A percentile compares a stretch with the other conserved stretches of the same genome.
These are phyloP conservation scores for Penicillium sp. DNA, from an alignment of 2,329 filamentous ascomycete species.

Conservation along the genomic window DNA sequence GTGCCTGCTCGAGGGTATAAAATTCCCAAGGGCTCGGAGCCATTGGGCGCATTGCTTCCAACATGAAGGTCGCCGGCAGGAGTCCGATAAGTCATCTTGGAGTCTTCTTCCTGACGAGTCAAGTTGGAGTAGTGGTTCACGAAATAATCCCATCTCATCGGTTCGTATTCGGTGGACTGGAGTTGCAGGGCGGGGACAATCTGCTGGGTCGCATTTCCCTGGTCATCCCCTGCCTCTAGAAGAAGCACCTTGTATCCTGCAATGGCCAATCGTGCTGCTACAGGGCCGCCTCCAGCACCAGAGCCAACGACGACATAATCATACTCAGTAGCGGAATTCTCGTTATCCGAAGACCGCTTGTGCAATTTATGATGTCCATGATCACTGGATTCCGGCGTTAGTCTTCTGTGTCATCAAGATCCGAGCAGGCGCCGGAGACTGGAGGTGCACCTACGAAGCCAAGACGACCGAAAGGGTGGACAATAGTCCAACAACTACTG, in stretches of 20 bases:
- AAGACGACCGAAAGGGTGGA: constrained; percentile 11
- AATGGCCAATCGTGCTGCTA: constrained; percentile 52
- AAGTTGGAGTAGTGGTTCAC: constrained; percentile 54
- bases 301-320: constrained; percentile 57
- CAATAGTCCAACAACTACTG: constrained; percentile 8
- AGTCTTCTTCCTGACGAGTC: constrained; percentile 46
- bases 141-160: constrained; percentile 55
- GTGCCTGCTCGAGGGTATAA: constrained; percentile 51
- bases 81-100: constrained; percentile 51
- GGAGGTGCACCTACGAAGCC: constrained; percentile 9
- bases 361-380: constrained; percentile 8
- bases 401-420: neutral
- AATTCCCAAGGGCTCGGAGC: constrained; percentile 45
- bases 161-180: constrained; percentile 48
- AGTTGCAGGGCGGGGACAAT: constrained; percentile 49
- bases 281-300: constrained; percentile 51
- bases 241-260: constrained; percentile 54
- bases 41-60: constrained; percentile 45
- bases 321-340: constrained; percentile 32
- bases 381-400: constrained; percentile 3
- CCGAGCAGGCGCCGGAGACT: no score
- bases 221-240: constrained; percentile 53
- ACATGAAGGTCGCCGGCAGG: constrained; percentile 46
- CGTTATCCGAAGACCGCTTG: constrained; percentile 4
- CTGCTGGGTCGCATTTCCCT: constrained; percentile 44